Evolutionary conservation across 345 rosid genomes (phyloP), one percentile per base, ranked within the genome.

Genomic region (Rubroshorea leprosula): DNA sequence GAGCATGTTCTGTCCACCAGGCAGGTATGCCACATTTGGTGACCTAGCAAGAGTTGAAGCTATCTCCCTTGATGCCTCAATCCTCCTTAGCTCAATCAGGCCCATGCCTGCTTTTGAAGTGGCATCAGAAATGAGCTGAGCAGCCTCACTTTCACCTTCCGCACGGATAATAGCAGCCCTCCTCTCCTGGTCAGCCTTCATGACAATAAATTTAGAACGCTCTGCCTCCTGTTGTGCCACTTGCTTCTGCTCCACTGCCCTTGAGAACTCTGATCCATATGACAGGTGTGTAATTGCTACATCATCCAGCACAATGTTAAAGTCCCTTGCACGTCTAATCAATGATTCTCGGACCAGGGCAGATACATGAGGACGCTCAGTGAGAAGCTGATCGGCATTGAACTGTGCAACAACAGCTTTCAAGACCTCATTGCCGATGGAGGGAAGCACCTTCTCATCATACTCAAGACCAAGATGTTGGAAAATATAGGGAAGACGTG

Each of bases 221-320:
- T 90, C 99, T 0, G 99, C 99, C 69, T 94, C 99, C 78, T 90
- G 99, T 68, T 94, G 99, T 0, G 99, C 99, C 38, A 94, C 99
- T 77, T 94, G 99, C 73, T 94, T 94, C 67, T 85, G 90, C 82
- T 94, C 97, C 5, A 90, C 99, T 0, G 99, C 97, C 76, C 80
- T 85, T 0, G 97, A 94, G 78, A 94, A 94, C 72, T 94, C 99
- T 0, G 73, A 53, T 31, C 99, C 95, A 55, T 94, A 94, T 0
- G 97, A 94, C 74, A 94, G 73, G 60, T 94, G 97, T 0, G 97
- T 94, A 56, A 94, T 94, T 0, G 99, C 99, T 22, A 94, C 95
- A 71, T 90, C 96, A 19, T 87, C 99, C 1, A 94, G 83, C 73
- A 76, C 76, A 46, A 90, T 87, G 80, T 90, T 87, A 46, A 94